Conservation (phyloP, 2,329 filamentous ascomycete species). For the Ophiostoma sp. region DNA sequence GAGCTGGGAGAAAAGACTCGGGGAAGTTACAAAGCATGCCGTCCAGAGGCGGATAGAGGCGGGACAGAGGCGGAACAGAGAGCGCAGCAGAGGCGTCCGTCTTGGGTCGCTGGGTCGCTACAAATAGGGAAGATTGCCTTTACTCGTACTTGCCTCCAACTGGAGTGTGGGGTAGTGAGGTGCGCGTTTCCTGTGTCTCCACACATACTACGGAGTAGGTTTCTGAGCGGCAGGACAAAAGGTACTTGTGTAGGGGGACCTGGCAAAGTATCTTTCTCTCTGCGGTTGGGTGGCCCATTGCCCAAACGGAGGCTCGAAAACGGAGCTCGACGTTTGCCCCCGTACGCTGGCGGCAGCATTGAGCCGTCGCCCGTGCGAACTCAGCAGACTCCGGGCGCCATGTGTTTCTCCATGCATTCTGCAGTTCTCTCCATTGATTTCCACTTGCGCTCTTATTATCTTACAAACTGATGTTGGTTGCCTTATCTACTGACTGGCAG, state of each 20-base stretch:
- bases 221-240: not conserved
- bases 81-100: not conserved
- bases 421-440: not conserved
- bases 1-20: no score
- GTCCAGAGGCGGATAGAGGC: not conserved
- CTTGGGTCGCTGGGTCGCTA: no score
- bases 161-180: not conserved
- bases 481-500: no score
- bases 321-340: conserved; percentile 2
- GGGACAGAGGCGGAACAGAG: not conserved
- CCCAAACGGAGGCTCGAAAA: conserved; percentile 1
- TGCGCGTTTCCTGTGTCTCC: not conserved
- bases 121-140: not conserved
- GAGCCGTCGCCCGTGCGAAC: not conserved
- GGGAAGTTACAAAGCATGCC: not conserved
- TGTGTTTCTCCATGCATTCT: not conserved
- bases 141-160: conserved; percentile 3
- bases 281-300: not conserved
- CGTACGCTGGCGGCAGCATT: conserved; percentile 5
- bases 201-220: no score
- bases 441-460: not conserved
- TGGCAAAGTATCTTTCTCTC: not conserved
- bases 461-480: not conserved
- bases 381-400: conserved; percentile 1
- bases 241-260: not conserved